Conservation (phyloP, 2,329 filamentous ascomycete species). For the Didymella keratinophila region DNA sequence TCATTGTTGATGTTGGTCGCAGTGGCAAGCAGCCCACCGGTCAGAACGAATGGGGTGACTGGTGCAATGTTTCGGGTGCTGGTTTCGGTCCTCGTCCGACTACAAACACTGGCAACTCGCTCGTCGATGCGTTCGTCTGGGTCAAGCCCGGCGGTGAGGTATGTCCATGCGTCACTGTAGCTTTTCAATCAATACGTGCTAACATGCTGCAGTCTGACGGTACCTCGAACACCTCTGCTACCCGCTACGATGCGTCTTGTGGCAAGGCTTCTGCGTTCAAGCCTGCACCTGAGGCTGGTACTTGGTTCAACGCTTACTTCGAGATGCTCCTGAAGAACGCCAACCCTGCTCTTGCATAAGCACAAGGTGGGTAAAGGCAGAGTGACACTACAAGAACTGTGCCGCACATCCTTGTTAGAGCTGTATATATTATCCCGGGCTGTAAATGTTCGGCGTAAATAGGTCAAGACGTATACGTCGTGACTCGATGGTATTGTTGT, state of each 20-base stretch:
- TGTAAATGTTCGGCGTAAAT: not conserved
- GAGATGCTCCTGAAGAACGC: conserved; percentile 47
- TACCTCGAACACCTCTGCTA: conserved; percentile 53
- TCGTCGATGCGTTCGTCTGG: conserved; percentile 74
- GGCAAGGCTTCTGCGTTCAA: conserved; percentile 62
- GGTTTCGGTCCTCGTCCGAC: conserved; percentile 72
- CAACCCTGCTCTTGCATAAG: conserved; percentile 38
- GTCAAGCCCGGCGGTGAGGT: conserved; percentile 70
- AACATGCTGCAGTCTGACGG: conserved; percentile 50
- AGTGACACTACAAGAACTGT: not conserved
- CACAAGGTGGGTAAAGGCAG: not conserved
- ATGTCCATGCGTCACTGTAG: not conserved
- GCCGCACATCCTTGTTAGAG: not conserved
- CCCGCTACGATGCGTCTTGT: conserved; percentile 64
- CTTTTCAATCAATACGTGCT: not conserved
- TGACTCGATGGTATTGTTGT: conserved; percentile 10
- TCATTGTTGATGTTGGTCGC: conserved; percentile 63
- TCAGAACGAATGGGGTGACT: conserved; percentile 68
- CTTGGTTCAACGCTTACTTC: conserved; percentile 67
- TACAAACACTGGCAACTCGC: conserved; percentile 65
- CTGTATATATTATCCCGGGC: not conserved
- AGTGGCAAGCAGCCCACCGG: conserved; percentile 68
- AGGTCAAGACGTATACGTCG: not conserved
- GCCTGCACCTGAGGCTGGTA: conserved; percentile 73
- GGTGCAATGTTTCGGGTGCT: conserved; percentile 71